Base-by-base conservation (phyloP, 495 filamentous ascomycete genomes). In the Lasiosphaeris hirsuta region DNA sequence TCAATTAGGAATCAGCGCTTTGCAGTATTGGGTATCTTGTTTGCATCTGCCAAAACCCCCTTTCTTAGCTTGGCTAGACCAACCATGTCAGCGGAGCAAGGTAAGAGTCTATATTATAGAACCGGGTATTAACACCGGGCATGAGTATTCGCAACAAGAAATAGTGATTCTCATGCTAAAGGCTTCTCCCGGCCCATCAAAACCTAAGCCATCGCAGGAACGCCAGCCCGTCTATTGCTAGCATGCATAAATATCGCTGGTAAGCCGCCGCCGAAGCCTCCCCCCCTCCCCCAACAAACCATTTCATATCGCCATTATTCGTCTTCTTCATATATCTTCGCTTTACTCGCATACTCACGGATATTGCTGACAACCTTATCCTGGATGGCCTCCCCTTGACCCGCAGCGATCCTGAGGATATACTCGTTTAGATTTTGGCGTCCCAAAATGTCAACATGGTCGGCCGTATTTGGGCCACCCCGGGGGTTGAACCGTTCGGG, bases 401-500 rank as follows among this genome's bases (percentile, higher is more conserved):
- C 94, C n/a, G 90, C 91, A 0, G 90, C 94, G 11, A 98, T 88
- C 30, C 87, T 80, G 52, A 98, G 74, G 42, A 98, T 88, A 17
- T 96, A 74, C 69, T 97, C 95, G 63, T 97, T 98, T 9, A 98
- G 81, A 5, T 84, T 91, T 58, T 89, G 82, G 4, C 94, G 78
- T 10, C 94, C 94, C 14, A 98, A 77, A 54, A 98, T 97, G 69
- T 98, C 94, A 36, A 98, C 94, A 65, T 98, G 94, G 72, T 98
- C 94, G 1, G 90, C 92, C 37, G 94, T 97, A 64, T 96, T 97
- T 10, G 93, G 94, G 0, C 94, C 94, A 42, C 94, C 94, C 10
- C 94, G 77, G 0, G 95, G 90, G 57, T 85, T 89, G 71, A 97
- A 97, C 18, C 90, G 75, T 56, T 96, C 92, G 0, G 94, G 94